These are phyloP conservation scores for Alternaria viburni DNA, from an alignment of 2,329 filamentous ascomycete genomes.

Conservation along the genomic window DNA sequence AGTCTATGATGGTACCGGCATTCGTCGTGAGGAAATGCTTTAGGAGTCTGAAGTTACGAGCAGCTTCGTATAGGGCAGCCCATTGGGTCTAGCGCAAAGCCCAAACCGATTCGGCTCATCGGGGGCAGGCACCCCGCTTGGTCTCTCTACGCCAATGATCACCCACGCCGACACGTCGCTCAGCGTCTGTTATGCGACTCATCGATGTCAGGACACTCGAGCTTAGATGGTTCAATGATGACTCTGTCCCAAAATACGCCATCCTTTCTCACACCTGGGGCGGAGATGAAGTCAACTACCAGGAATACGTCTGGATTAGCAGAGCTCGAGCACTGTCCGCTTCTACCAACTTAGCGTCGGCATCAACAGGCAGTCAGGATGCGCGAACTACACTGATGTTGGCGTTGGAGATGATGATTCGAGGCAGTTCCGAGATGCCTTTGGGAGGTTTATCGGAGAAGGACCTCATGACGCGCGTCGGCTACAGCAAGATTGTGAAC, in stretches of 20 bases:
- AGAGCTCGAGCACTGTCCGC: constrained; percentile 16
- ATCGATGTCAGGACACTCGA: constrained; percentile 32
- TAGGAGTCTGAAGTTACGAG: background rate
- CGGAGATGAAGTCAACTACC: constrained; percentile 21
- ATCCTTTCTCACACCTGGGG: constrained; percentile 34
- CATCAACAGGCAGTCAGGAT: constrained; percentile 11
- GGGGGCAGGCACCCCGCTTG: constrained; percentile 6
- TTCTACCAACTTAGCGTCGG: background rate
- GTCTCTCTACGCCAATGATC: constrained; percentile 1
- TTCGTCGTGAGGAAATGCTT: background rate
- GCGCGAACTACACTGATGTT: constrained; percentile 19
- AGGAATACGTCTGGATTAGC: constrained; percentile 26
- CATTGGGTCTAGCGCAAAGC: background rate
- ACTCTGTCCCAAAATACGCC: constrained; percentile 27
- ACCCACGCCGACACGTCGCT: background rate
- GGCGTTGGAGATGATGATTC: constrained; percentile 28
- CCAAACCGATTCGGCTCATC: background rate
- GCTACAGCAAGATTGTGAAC: constrained; percentile 27
- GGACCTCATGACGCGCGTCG: constrained; percentile 20
- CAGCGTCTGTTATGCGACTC: constrained; percentile 30
- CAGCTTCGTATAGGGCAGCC: background rate
- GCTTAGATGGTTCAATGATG: constrained; percentile 28
- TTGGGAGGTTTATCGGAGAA: constrained; percentile 16
- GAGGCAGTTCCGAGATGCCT: constrained; percentile 11
- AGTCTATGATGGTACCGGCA: background rate